Evolutionary conservation across 352 stramenopile genomes (phyloP), one percentile per base, ranked within the genome.

Genomic region (Phytophthora quininea): DNA sequence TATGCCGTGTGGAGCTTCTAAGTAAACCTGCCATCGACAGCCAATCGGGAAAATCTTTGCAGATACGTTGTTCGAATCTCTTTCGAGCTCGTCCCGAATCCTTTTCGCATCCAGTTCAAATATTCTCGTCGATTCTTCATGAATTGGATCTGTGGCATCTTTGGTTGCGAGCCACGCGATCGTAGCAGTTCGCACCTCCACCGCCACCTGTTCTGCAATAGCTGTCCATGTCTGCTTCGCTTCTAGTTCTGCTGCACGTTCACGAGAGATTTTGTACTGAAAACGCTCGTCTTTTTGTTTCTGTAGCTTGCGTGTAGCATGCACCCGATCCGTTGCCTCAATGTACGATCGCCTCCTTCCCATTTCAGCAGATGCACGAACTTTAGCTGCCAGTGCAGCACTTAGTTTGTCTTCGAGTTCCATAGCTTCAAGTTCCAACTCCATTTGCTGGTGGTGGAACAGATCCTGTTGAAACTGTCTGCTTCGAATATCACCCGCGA

Each of bases 11-110:
- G 80, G 79, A 15, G 89, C 81, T 64, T 77, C 69, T 3, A 93
- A 65, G 1, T 77, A 73, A 29, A 90, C 58, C 33, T 91, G 79
- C 82, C 83, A 93, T 3, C 54, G 67, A 61, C 85, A 93, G 0
- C 80, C 78, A 5, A 63, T 68, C 3, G 65, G 65, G 24, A 73
- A 19, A 33, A 73, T 55, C 58, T 33, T 54, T 12, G 19, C 19
- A 77, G 50, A 3, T 29, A 55, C 37, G 69, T 76, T 48, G 59
- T 71, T 51, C 1, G 81, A 64, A 37, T 87, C 69, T n/a, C 72
- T 54, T 1, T 85, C 38, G 10, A 93, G 54, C 6, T 74, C 64
- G 40, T 82, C 71, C 35, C 79, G 78, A 9, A 90, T 58, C 31
- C 66, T 70, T 12, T 78, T 71, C 3, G 76, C 81, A 45, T 90